Conservation (phyloP, 768 basidiomycete species). For the Rhodotorula graminis region DNA sequence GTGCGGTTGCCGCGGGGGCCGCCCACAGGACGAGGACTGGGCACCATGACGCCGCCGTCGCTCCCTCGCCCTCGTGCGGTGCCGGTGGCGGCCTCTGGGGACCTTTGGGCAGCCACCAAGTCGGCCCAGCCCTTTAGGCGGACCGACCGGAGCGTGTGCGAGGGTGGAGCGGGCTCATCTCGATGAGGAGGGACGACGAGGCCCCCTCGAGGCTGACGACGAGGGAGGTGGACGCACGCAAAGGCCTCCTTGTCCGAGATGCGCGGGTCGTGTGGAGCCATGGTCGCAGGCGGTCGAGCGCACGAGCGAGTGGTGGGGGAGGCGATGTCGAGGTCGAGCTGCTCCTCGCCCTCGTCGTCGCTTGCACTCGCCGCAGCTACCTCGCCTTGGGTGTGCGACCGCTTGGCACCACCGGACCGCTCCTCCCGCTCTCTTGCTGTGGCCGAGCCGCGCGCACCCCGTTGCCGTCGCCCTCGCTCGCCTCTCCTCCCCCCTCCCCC, state of each 20-base stretch:
- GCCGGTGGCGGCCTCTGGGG: not conserved
- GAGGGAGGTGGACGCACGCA: not conserved
- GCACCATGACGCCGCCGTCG: not conserved
- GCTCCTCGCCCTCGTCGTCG: too few relatives aligned
- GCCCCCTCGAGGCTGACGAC: not conserved
- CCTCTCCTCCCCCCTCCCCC: too few relatives aligned
- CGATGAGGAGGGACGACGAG: not conserved
- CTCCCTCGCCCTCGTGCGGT: not conserved
- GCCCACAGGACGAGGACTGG: not conserved
- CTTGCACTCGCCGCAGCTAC: too few relatives aligned
- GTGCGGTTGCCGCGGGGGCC: not conserved
- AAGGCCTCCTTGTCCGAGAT: slow-evolving; percentile 32
- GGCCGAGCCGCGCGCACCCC: too few relatives aligned
- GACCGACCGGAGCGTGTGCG: not conserved
- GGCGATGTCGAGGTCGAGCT: too few relatives aligned
- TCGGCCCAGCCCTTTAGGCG: too few relatives aligned
- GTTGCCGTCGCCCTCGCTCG: too few relatives aligned
- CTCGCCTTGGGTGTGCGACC: too few relatives aligned
- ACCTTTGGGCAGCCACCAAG: not conserved
- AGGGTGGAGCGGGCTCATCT: not conserved
- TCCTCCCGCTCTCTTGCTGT: too few relatives aligned
- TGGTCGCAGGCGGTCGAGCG: not conserved
- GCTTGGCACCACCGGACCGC: too few relatives aligned
- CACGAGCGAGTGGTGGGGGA: too few relatives aligned
- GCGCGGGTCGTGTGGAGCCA: slow-evolving; percentile 27